Evolutionary conservation across 140 eudicot genomes (phyloP).

Genomic region (Erigeron philadelphicus): DNA sequence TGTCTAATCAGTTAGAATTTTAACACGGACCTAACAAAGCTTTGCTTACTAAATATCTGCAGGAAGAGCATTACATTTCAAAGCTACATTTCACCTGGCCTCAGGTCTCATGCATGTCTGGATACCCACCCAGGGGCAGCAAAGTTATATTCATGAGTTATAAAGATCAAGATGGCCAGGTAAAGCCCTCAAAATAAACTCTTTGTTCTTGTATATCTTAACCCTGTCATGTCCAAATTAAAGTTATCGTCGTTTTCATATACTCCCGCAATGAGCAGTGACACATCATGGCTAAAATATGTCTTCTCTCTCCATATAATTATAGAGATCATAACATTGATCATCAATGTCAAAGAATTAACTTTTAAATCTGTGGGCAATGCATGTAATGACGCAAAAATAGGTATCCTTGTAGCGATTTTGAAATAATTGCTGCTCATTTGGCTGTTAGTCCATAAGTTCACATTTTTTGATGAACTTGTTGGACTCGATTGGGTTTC

Average conservation of each 20-base stretch:
- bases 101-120: conserved; percentile 64
- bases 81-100: conserved; percentile 82
- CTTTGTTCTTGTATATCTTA: conserved; percentile 8
- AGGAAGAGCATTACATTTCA: conserved; percentile 80
- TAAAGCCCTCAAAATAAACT: conserved; percentile 33
- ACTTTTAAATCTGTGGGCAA: too few relatives aligned
- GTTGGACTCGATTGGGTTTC: neutral
- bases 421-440: conserved; percentile 3
- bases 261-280: neutral
- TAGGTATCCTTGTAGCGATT: neutral
- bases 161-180: conserved; percentile 53
- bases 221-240: conserved; percentile 2
- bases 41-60: conserved; percentile 31
- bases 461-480: neutral
- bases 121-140: conserved; percentile 76
- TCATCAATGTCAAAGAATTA: neutral
- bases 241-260: neutral
- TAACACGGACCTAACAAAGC: conserved; percentile 4
- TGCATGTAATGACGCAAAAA: neutral
- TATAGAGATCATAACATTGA: conserved; percentile 10
- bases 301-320: neutral
- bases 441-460: neutral
- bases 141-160: conserved; percentile 61
- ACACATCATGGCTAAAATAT: neutral
- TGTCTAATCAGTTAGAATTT: conserved; percentile 2